Evolutionary conservation across 2,329 filamentous ascomycete genomes (phyloP), one percentile per base, ranked within the genome.

Genomic region (Gnomoniopsis smithogilvyi): DNA sequence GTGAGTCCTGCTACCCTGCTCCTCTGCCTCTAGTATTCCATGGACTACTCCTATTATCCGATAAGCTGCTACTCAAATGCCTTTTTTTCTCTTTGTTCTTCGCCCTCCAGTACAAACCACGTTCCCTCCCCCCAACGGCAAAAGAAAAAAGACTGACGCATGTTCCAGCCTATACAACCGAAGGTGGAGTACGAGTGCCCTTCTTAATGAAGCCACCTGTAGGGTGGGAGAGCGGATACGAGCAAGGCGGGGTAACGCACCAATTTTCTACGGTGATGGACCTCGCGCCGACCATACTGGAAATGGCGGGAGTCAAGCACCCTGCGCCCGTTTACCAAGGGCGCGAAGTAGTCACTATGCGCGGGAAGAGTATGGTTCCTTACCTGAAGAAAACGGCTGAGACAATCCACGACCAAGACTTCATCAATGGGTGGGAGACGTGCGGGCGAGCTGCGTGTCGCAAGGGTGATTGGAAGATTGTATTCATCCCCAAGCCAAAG

Each of bases 211-310:
- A 65, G 51, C 62, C 62, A 2, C 62, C 63, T 24, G n/a, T 30
- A 6, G 34, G 45, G 21, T 62, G 54, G 51, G 61, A 58, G 19
- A 36, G 22, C 66, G 67, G 3, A 69, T 68, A 62, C 67, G 70
- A 15, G 54, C 50, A 53, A 53, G 69, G 67, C 6, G 38, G 56
- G 22, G 78, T 83, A 59, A 78, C 77, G 4, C 72, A 78, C 67
- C 71, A 76, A 48, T 84, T 84, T 68, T 75, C 79, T 3, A 81
- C 78, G 0, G 78, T 80, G 41, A 81, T 81, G 78, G 78, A 82
- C 60, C 72, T 82, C 1, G 73, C 77, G 2, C 79, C 78, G 0
- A 78, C 79, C 1, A 72, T 80, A 22, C 71, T 80, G 36, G 78
- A 80, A 8, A 74, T 80, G 68, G 77, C 77, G 1, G 76, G 75